Conservation (phyloP, 495 filamentous ascomycete genomes). For the Terfezia claveryi region DNA sequence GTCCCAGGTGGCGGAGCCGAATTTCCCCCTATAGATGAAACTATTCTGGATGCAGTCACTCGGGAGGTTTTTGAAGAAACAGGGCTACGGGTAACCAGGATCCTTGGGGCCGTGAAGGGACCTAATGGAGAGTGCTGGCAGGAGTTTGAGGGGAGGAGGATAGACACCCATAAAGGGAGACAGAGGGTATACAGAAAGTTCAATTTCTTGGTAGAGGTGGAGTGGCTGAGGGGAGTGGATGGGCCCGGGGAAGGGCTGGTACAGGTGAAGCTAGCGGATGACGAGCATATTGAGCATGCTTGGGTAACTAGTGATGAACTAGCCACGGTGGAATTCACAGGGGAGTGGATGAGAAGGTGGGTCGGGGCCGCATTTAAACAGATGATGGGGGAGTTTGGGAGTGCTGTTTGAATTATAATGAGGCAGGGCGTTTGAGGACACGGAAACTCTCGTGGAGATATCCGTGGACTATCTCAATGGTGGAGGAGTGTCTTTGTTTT, state of each 20-base stretch:
- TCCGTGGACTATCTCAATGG: no score
- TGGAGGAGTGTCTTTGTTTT: no score
- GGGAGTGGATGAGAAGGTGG: background rate
- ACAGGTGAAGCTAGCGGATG: constrained; percentile 21
- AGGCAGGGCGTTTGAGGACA: no score
- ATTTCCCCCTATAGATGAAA: constrained; percentile 26
- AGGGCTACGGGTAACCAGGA: constrained; percentile 26
- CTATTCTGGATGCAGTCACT: constrained; percentile 31
- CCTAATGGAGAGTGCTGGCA: constrained; percentile 13
- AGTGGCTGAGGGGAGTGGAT: no score
- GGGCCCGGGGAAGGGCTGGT: constrained; percentile 1
- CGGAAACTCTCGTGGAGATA: no score
- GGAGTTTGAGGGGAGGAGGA: background rate
- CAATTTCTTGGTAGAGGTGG: constrained; percentile 21
- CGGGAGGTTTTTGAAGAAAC: constrained; percentile 39
- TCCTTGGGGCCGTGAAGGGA: constrained; percentile 26
- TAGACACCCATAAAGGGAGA: background rate
- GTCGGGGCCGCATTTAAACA: background rate
- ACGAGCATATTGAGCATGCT: constrained; percentile 25
- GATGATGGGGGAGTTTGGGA: no score
- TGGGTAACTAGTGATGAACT: constrained; percentile 29
- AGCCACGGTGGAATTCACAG: constrained; percentile 2
- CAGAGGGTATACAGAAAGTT: constrained; percentile 18
- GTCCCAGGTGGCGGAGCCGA: constrained; percentile 30
- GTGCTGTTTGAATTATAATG: no score